Base-by-base conservation (phyloP, 2,329 filamentous ascomycete genomes). In the Dactylonectria macrodidyma region DNA sequence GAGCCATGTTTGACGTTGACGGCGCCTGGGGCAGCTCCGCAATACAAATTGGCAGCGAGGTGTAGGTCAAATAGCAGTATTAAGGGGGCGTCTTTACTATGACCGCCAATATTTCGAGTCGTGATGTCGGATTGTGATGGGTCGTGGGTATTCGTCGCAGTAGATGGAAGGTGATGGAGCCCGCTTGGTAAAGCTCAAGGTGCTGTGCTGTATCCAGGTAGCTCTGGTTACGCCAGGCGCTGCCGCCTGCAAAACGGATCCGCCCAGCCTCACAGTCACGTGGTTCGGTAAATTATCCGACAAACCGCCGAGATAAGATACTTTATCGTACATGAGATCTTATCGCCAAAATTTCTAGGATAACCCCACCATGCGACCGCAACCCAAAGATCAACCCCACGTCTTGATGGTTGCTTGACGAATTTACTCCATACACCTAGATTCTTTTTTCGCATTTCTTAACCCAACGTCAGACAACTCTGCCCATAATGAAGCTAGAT, bases 401-500 rank as follows among this genome's bases (percentile, higher is more conserved):
- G 68, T 60, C 46, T 52, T 36, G 34, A 57, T 61, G 59, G 69
- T 67, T 50, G 47, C 41, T 36, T 51, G 48, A 59, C 24, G 56
- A 30, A 47, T 61, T 58, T 59, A 65, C 58, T 47, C 56, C 46
- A 22, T 41, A 24, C 36, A 58, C 41, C 16, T 19, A 33, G 47
- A 19, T 54, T 47, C 30, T 65, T 16, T 63, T 44, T 51, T 41
- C 14, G 10, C 62, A 59, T 30, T 33, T 60, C 47, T 16, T 26
- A 22, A 14, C 3, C 36, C 30, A 9, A 7, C n/a, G 10, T 30
- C 7, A 46, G 44, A 52, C 26, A 1, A 12, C 22, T 5, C 38
- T 47, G 36, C 34, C 66, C 78, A 83, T 67, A 71, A 99, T 99
- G 96, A 97, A 96, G 86, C 90, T 99, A 81, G 95, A 99, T 81